Percentiles rank a stretch among this genome's conserved stretches.
These are phyloP conservation scores for Pezicula rhizophila DNA, from an alignment of 2,329 filamentous ascomycete species.

Conservation along the genomic window DNA sequence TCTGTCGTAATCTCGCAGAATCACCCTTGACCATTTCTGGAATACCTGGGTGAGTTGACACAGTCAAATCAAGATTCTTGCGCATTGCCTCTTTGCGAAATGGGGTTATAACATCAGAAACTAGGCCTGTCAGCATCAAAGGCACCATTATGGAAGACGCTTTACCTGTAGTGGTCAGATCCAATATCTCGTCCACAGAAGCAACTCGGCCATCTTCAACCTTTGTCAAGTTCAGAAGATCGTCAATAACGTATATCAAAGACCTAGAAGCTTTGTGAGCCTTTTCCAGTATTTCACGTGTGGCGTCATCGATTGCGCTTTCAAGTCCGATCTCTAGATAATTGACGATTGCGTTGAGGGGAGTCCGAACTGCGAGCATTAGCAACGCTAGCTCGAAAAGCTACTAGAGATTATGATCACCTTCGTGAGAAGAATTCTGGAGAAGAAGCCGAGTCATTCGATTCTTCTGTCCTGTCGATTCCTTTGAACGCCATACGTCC, in stretches of 20 bases:
- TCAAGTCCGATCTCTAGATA: constrained; percentile 20
- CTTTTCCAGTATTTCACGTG: constrained; percentile 13
- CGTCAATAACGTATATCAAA: constrained; percentile 15
- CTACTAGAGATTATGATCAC: neutral
- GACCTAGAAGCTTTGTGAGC: constrained; percentile 17
- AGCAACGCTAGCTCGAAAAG: neutral
- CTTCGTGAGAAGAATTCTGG: constrained; percentile 17
- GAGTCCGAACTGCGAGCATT: constrained; percentile 10
- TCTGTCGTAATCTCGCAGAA: neutral
- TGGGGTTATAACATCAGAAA: constrained; percentile 13
- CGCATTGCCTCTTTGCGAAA: constrained; percentile 18
- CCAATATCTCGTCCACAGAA: constrained; percentile 11
- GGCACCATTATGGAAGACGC: neutral
- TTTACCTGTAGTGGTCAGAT: constrained; percentile 5
- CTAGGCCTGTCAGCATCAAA: neutral
- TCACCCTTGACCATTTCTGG: constrained; percentile 18
- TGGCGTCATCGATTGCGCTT: constrained; percentile 11
- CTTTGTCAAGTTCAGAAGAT: constrained; percentile 17
- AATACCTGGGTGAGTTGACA: constrained; percentile 14
- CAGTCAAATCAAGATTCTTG: constrained; percentile 15
- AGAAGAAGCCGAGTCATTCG: constrained; percentile 15
- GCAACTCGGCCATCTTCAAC: constrained; percentile 10
- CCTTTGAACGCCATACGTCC: constrained; percentile 17
- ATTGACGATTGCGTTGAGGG: constrained; percentile 17
- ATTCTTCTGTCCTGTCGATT: constrained; percentile 13